Percentiles rank a stretch among this genome's conserved stretches.
Conservation (phyloP, 176 grass and related monocot species). For the Oryza glaberrima region DNA sequence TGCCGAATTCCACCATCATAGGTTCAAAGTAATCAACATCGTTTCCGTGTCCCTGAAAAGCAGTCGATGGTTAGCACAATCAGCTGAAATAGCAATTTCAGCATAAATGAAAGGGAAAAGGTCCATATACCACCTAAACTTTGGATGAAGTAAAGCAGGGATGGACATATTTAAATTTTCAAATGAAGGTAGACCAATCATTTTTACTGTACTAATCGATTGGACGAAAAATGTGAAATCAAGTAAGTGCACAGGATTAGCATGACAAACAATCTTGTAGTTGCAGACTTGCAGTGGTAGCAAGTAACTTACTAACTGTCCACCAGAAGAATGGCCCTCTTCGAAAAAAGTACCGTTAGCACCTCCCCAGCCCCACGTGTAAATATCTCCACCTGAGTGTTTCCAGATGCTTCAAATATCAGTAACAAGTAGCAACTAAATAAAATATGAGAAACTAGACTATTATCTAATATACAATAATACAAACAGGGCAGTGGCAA, state of each 20-base stretch:
- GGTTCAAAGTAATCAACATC: slow-evolving; percentile 79
- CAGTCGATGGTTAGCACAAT: neutral
- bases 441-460: neutral
- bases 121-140: no score
- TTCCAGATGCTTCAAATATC: slow-evolving; percentile 30
- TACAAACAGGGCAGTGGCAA: neutral
- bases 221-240: neutral
- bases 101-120: neutral
- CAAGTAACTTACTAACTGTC: slow-evolving; percentile 75
- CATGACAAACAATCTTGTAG: no score
- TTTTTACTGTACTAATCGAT: neutral
- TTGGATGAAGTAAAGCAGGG: neutral
- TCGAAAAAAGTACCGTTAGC: slow-evolving; percentile 89
- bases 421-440: slow-evolving; percentile 28
- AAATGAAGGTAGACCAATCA: neutral
- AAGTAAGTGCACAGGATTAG: neutral
- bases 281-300: neutral
- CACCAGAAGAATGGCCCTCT: slow-evolving; percentile 85
- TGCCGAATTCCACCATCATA: slow-evolving; percentile 60
- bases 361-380: slow-evolving; percentile 97
- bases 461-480: neutral
- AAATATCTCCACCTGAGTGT: slow-evolving; percentile 75
- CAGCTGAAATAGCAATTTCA: slow-evolving; percentile 5
- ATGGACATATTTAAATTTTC: neutral
- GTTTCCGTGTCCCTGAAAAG: slow-evolving; percentile 81